Evolutionary conservation across 2,329 filamentous ascomycete species (phyloP).

Genomic region (Claviceps monticola): DNA sequence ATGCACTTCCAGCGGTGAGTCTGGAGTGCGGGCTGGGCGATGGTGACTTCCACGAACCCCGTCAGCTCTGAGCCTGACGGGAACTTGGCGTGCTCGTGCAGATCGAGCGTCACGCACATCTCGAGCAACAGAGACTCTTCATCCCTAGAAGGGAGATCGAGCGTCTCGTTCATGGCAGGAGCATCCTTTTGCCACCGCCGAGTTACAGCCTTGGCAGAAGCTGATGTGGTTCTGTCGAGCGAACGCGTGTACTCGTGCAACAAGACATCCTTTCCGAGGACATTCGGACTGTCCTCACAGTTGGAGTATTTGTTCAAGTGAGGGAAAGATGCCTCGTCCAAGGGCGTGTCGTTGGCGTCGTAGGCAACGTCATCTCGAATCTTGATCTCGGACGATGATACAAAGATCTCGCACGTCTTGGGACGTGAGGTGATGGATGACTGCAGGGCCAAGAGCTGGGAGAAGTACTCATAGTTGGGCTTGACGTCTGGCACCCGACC

Average conservation of each 20-base stretch:
- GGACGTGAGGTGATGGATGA: conserved; percentile 39
- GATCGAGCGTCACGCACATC: conserved; percentile 46
- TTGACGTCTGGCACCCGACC: conserved; percentile 41
- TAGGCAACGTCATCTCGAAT: conserved; percentile 35
- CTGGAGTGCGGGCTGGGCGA: conserved; percentile 38
- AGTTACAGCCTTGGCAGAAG: conserved; percentile 38
- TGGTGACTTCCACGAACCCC: conserved; percentile 43
- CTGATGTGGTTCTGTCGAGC: conserved; percentile 40
- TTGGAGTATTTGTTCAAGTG: conserved; percentile 41
- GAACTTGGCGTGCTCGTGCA: conserved; percentile 43
- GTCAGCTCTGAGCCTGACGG: conserved; percentile 46
- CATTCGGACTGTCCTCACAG: conserved; percentile 36
- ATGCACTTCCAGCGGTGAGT: conserved; percentile 47
- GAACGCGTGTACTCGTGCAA: conserved; percentile 45
- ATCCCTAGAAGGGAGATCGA: conserved; percentile 33
- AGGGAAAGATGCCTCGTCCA: conserved; percentile 37
- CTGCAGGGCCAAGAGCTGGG: conserved; percentile 39
- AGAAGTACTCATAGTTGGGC: conserved; percentile 49
- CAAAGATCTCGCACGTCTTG: conserved; percentile 45
- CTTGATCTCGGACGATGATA: conserved; percentile 37
- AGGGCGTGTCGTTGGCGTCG: conserved; percentile 26
- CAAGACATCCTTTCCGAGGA: conserved; percentile 36
- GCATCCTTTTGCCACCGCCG: conserved; percentile 45
- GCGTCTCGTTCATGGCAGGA: conserved; percentile 38
- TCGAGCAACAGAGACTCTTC: conserved; percentile 45